phyloP scores from a whole-genome alignment of 2,329 filamentous ascomycete species.

The Domatiomyces globalis region DNA sequence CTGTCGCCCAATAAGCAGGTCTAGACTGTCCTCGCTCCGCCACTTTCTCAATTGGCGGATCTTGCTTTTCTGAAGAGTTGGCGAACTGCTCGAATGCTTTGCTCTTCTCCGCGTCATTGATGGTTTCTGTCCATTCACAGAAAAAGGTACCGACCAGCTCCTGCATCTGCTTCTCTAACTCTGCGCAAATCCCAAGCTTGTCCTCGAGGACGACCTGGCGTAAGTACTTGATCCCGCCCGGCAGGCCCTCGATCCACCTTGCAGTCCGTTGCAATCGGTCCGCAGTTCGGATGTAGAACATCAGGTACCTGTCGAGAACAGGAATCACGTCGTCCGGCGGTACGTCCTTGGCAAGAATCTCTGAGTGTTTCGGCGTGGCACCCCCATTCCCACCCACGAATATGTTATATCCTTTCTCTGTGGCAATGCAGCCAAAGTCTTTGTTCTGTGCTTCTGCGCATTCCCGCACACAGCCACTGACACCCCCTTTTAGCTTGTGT shows the following conservation, averaged over 20 bases:
- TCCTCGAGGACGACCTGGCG: constrained; percentile 72
- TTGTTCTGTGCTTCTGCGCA: constrained; percentile 89
- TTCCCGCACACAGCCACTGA: constrained; percentile 82
- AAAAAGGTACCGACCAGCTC: constrained; percentile 72
- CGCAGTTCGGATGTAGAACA: constrained; percentile 87
- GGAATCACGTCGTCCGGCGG: constrained; percentile 67
- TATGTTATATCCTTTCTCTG: constrained; percentile 86
- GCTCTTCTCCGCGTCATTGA: constrained; percentile 53
- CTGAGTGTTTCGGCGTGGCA: constrained; percentile 66
- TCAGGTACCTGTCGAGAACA: constrained; percentile 75
- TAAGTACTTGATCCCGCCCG: constrained; percentile 71
- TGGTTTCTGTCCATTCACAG: constrained; percentile 80
- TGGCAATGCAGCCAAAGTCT: constrained; percentile 84
- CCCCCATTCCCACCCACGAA: constrained; percentile 84
- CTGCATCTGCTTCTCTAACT: constrained; percentile 77
- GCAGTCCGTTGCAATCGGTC: constrained; percentile 83
- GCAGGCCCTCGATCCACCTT: constrained; percentile 70
- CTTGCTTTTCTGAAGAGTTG: constrained; percentile 60
- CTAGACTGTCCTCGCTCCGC: constrained; percentile 58
- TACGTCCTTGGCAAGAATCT: constrained; percentile 75
- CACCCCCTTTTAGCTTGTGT: constrained; percentile 83
- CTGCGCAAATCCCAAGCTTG: constrained; percentile 69
- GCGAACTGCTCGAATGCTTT: constrained; percentile 68
- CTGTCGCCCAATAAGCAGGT: constrained; percentile 64
- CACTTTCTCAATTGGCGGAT: constrained; percentile 52